Evolutionary conservation across 176 grass and related monocot genomes (phyloP).

Genomic region (Musa beccarii): DNA sequence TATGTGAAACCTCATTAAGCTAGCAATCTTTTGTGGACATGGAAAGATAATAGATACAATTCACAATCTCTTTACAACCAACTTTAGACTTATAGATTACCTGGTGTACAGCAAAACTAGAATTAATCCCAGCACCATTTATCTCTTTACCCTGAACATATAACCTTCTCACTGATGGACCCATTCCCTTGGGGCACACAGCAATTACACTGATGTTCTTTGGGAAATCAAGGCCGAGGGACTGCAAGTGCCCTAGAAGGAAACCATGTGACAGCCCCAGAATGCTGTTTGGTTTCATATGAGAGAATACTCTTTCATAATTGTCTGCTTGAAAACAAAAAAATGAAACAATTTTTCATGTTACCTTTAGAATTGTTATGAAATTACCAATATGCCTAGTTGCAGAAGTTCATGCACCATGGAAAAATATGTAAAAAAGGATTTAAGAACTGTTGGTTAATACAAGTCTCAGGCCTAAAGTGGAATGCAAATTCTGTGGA

Average conservation of each 20-base stretch:
- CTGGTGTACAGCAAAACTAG: conserved; percentile 79
- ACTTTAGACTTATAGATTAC: conserved; percentile 15
- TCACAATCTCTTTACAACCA: background rate
- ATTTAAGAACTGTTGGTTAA: background rate
- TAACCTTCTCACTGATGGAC: conserved; percentile 58
- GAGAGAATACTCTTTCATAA: conserved; percentile 71
- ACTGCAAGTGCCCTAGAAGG: conserved; percentile 72
- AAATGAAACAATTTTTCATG: background rate
- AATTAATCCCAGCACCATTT: conserved; percentile 79
- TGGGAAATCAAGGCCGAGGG: conserved; percentile 50
- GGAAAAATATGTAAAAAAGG: no score
- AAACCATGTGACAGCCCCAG: conserved; percentile 74
- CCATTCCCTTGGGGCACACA: conserved; percentile 82
- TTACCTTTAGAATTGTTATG: background rate
- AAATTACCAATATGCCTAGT: background rate
- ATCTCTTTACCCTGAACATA: conserved; percentile 88
- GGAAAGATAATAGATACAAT: background rate
- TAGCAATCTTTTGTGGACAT: no score
- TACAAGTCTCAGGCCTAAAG: background rate
- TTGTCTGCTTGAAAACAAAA: conserved; percentile 56
- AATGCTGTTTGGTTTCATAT: conserved; percentile 81
- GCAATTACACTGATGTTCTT: conserved; percentile 76
- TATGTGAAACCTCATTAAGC: background rate
- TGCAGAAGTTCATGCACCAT: background rate
- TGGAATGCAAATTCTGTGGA: background rate